Evolutionary conservation across 768 basidiomycete genomes (phyloP).

Genomic region (Hericium rajendrae): DNA sequence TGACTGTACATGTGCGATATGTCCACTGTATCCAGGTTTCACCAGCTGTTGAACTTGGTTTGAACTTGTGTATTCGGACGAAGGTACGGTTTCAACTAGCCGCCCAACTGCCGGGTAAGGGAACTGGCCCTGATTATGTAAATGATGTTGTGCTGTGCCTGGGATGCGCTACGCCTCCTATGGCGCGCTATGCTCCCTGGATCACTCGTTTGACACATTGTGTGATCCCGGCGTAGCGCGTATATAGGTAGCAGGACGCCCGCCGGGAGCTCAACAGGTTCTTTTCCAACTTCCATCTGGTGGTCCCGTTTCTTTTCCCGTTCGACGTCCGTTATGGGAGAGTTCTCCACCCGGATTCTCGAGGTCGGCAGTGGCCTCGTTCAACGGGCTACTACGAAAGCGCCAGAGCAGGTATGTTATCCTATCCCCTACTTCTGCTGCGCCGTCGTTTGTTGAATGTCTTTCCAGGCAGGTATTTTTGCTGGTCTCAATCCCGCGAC

Average conservation of each 20-base stretch:
- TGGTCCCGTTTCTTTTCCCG: neutral
- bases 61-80: too few species aligned
- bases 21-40: too few species aligned
- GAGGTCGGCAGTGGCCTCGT: conserved; percentile 22
- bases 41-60: too few species aligned
- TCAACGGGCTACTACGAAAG: conserved; percentile 36
- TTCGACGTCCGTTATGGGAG: conserved; percentile 32
- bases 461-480: conserved; percentile 60
- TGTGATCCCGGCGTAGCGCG: neutral
- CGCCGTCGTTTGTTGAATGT: neutral
- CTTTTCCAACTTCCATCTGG: neutral
- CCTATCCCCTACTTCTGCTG: neutral
- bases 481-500: conserved; percentile 62
- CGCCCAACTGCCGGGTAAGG: neutral
- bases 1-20: too few species aligned
- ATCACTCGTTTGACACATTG: too few species aligned
- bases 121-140: neutral
- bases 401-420: conserved; percentile 9
- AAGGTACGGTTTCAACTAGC: too few species aligned
- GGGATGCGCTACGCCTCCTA: neutral
- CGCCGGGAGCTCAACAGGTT: neutral
- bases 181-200: neutral
- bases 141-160: neutral
- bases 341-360: conserved; percentile 30
- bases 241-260: neutral